Evolutionary conservation across 2,329 filamentous ascomycete genomes (phyloP).

Genomic region (Fusarium nodosum): DNA sequence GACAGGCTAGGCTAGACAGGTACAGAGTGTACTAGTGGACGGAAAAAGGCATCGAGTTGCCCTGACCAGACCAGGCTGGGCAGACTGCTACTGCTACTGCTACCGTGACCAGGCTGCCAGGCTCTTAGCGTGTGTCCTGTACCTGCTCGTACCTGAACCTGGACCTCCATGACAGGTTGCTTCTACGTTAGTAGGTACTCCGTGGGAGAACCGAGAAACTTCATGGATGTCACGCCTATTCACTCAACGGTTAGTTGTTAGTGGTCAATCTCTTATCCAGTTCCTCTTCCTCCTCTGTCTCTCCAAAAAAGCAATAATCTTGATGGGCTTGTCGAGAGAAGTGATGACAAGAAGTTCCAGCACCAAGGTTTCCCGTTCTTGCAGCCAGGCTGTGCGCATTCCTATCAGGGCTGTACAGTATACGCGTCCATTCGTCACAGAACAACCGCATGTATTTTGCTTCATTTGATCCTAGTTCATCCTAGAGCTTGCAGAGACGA

Average conservation of each 20-base stretch:
- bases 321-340: slow-evolving; percentile 1
- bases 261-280: slow-evolving; percentile 4
- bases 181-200: not conserved
- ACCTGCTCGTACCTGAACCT: slow-evolving; percentile 14
- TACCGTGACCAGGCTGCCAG: slow-evolving; percentile 1
- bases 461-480: not conserved
- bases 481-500: not conserved
- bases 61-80: slow-evolving; percentile 7
- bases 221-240: slow-evolving; percentile 2
- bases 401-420: slow-evolving; percentile 31
- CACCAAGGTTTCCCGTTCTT: slow-evolving; percentile 11
- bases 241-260: slow-evolving; percentile 1
- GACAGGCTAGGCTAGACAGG: slow-evolving; percentile 3
- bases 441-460: slow-evolving; percentile 11
- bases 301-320: slow-evolving; percentile 3
- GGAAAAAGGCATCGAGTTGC: slow-evolving; percentile 19
- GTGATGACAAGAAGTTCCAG: not conserved
- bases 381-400: slow-evolving; percentile 33
- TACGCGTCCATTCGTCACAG: slow-evolving; percentile 37
- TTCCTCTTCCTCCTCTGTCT: not conserved
- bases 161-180: slow-evolving; percentile 7
- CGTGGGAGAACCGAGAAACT: slow-evolving; percentile 10
- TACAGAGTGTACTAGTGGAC: slow-evolving; percentile 2
- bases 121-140: slow-evolving; percentile 14
- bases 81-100: not conserved